Conservation (phyloP, 2,329 filamentous ascomycete species). For the Colletotrichum sp. region DNA sequence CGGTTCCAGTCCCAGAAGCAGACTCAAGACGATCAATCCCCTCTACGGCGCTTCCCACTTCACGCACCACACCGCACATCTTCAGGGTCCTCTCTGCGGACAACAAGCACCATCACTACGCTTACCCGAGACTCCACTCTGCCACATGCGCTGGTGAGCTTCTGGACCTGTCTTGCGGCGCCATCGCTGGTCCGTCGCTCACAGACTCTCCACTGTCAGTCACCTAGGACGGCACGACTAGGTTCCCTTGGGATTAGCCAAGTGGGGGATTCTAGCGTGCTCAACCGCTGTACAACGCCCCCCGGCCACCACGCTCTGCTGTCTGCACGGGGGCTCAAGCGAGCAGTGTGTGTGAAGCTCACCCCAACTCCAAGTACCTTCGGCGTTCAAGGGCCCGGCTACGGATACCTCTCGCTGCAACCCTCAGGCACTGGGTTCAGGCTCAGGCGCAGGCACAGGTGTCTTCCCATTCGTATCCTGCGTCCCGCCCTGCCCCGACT, state of each 20-base stretch:
- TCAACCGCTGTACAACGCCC: constrained; percentile 9
- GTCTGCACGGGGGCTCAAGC: constrained; percentile 15
- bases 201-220: constrained; percentile 15
- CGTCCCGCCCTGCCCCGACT: constrained; percentile 16
- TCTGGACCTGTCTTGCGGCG: constrained; percentile 13
- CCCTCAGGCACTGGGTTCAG: constrained; percentile 1
- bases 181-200: constrained; percentile 15
- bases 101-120: neutral
- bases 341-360: constrained; percentile 14
- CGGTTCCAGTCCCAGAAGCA: neutral
- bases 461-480: constrained; percentile 15
- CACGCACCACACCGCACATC: constrained; percentile 20
- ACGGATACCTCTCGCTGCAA: constrained; percentile 7
- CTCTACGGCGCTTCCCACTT: constrained; percentile 11
- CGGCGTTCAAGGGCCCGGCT: neutral
- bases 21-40: neutral
- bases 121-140: constrained; percentile 11
- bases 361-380: constrained; percentile 10
- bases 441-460: constrained; percentile 19
- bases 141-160: constrained; percentile 18
- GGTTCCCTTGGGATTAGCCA: constrained; percentile 16
- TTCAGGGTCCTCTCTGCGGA: constrained; percentile 17
- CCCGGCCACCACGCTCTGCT: constrained; percentile 3
- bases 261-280: constrained; percentile 16
- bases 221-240: constrained; percentile 10